Conservation (phyloP, 768 basidiomycete species). For the Phylloporus sp. region DNA sequence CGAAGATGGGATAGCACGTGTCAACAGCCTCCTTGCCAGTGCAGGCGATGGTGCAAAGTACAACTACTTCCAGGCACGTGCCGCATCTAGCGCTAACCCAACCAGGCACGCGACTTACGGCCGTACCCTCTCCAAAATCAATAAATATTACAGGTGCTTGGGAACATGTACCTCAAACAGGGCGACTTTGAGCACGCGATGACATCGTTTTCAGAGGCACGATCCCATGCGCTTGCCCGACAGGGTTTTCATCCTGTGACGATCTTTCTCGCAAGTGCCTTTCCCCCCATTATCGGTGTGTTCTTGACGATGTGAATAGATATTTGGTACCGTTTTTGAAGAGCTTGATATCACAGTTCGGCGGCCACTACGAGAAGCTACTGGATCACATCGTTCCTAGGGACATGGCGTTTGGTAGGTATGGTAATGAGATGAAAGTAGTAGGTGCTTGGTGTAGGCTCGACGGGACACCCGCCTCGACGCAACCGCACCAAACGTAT, state of each 20-base stretch:
- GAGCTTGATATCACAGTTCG: constrained; percentile 5
- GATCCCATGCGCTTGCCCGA: background rate
- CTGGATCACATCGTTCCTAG: background rate
- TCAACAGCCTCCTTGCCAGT: background rate
- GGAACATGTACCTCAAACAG: background rate
- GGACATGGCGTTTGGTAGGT: background rate
- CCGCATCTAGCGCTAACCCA: background rate
- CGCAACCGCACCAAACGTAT: background rate
- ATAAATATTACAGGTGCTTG: background rate
- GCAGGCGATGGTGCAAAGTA: background rate
- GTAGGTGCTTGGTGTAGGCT: background rate
- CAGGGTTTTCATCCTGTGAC: background rate
- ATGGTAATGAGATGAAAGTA: background rate
- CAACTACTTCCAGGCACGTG: background rate
- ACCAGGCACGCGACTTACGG: background rate
- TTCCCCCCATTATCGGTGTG: background rate
- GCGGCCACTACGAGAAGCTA: background rate
- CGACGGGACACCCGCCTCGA: background rate
- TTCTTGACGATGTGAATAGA: background rate
- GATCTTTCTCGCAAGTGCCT: background rate
- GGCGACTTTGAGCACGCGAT: constrained; percentile 2
- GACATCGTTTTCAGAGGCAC: background rate
- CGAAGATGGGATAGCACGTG: background rate
- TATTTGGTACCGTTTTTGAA: constrained; percentile 7
- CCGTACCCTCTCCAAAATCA: background rate